Evolutionary conservation across 2,329 filamentous ascomycete genomes (phyloP).

Genomic region (Rutstroemia sp.): DNA sequence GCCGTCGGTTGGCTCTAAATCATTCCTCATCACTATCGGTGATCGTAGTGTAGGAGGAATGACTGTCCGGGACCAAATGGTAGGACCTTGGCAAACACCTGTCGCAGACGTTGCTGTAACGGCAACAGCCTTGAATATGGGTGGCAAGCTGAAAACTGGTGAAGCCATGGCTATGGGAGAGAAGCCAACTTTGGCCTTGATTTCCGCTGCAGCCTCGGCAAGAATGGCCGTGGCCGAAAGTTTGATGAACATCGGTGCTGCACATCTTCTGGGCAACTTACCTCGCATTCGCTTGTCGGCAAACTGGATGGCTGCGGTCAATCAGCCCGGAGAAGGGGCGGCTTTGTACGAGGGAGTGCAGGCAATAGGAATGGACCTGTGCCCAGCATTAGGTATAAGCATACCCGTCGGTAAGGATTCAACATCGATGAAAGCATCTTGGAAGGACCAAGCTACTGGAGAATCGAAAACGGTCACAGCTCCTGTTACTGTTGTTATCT

Average conservation of each 20-base stretch:
- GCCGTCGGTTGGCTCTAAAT: slow-evolving; percentile 91
- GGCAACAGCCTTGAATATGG: slow-evolving; percentile 64
- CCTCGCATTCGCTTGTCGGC: slow-evolving; percentile 80
- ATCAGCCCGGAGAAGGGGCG: slow-evolving; percentile 85
- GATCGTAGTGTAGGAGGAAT: slow-evolving; percentile 88
- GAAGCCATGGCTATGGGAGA: slow-evolving; percentile 99
- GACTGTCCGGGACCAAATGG: slow-evolving; percentile 86
- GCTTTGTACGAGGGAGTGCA: slow-evolving; percentile 90
- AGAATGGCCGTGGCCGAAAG: slow-evolving; percentile 95
- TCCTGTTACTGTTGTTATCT: slow-evolving; percentile 84
- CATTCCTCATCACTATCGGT: slow-evolving; percentile 93
- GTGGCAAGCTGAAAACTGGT: slow-evolving; percentile 64
- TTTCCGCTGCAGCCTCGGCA: slow-evolving; percentile 82
- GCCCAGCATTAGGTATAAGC: slow-evolving; percentile 79
- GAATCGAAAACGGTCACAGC: slow-evolving; percentile 81
- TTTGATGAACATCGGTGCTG: slow-evolving; percentile 86
- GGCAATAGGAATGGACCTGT: slow-evolving; percentile 87
- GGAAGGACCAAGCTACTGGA: slow-evolving; percentile 63
- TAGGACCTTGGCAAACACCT: slow-evolving; percentile 91
- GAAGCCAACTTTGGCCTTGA: slow-evolving; percentile 80
- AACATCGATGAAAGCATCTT: slow-evolving; percentile 97
- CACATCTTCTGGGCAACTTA: slow-evolving; percentile 49
- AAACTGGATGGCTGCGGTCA: slow-evolving; percentile 99
- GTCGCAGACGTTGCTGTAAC: slow-evolving; percentile 94
- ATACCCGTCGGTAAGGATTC: slow-evolving; percentile 98